Base-by-base conservation (phyloP, 495 filamentous ascomycete species). In the Trichoderma erinaceum region DNA sequence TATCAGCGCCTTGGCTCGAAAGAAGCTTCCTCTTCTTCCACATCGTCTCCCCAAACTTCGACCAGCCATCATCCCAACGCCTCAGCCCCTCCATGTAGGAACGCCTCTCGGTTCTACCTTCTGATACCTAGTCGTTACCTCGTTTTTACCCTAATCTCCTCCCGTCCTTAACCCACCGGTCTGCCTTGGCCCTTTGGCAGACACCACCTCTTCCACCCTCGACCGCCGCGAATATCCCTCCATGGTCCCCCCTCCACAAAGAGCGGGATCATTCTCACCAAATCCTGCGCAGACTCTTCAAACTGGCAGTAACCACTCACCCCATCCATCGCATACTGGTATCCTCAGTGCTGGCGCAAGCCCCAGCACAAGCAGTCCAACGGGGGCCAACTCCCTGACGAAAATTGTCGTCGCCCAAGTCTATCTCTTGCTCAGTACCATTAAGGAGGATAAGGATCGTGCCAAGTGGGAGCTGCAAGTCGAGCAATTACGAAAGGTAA, bases 341-440 rank as follows among this genome's bases (percentile, higher is more conserved):
- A 78, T 78, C 70, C 77, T 81, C 74, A 85, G 82, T 79, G 81
- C 82, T 78, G 80, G 76, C 73, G 84, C 85, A 69, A 83, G 77
- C 75, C 87, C 89, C 80, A 90, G 89, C 75, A 89, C 81, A 69
- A 88, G 78, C 78, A 90, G 79, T 73, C 90, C 90, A 64, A 79
- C 81, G 71, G 80, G 80, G 71, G 84, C 86, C 68, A 91, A 71
- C 70, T 82, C 82, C 72, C 79, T 92, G 68, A 85, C 91, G 52
- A 96, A 92, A 76, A 94, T 99, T 76, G 92, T 92, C 68, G 89
- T 96, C 72, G 92, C 94, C 67, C 96, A 99, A 83, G 87, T 98
- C 67, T 96, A 93, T 79, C 84, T 99, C 68, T 85, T 98, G 44
- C 85, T 99, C 68, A 94, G 92, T 81, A 91, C 91, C 32, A 90